Evolutionary conservation across 2,329 filamentous ascomycete genomes (phyloP), one percentile per base, ranked within the genome.

Genomic region (Paecilomyces formosus): DNA sequence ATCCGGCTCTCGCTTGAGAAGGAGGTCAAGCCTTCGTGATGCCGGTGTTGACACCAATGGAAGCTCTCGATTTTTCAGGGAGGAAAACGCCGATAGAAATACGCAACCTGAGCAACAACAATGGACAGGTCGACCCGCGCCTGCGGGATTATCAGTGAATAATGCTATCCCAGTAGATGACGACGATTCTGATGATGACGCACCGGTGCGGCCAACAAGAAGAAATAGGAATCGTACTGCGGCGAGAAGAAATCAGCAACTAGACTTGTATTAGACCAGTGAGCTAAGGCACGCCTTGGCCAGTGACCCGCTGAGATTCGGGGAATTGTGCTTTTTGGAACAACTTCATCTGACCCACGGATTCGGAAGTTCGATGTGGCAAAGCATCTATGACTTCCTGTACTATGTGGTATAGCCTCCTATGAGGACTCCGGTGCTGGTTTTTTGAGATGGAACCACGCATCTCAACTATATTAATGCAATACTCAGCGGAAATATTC

Each of bases 111-210:
- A 30, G 2, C 49, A 52, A 51, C n/a, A 52, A 35, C 56, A 49
- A 11, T 21, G 49, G 12, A 35, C 33, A 49, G 55, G 50, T 15
- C 50, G 50, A 55, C 13, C 28, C 12, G 56, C 18, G 3, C 30
- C 58, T 8, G 55, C 59, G 22, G 66, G 67, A 21, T 63, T 64
- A n/a, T 65, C 66, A 45, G 59, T 54, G 3, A 53, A 24, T 22
- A 63, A 66, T 57, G 66, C 67, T 15, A 70, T 71, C 31, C 56
- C 55, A 39, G n/a, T 69, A 7, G 65, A 69, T n/a, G 65, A 69
- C 18, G 65, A 67, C 55, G 68, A 70, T 31, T 70, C 68, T 26
- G 70, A 72, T 33, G 68, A 71, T 55, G 66, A 62, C 2, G 60
- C 33, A 15, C 67, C 66, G 18, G 62, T 68, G 51, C 59, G 57